These are phyloP conservation scores for Penicillium sp. DNA, from an alignment of 2,329 filamentous ascomycete species.

Conservation along the genomic window DNA sequence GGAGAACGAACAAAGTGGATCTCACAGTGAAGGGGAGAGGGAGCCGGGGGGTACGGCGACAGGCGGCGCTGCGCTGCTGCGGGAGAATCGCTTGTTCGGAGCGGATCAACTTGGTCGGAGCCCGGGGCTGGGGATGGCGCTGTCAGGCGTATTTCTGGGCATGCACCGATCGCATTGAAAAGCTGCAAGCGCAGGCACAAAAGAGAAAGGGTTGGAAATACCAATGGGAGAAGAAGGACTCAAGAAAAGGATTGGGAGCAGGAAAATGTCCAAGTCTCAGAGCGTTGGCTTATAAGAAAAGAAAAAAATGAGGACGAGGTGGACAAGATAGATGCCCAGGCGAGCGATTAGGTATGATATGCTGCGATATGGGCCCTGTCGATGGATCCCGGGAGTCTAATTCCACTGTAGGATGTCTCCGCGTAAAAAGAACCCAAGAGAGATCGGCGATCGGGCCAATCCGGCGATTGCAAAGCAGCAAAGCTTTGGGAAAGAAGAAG, in stretches of 20 bases:
- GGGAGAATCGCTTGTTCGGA: constrained; percentile 41
- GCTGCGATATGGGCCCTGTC: constrained; percentile 1
- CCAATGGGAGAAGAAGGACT: constrained; percentile 1
- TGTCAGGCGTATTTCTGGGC: constrained; percentile 37
- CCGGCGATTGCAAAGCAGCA: constrained; percentile 4
- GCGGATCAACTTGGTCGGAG: constrained; percentile 34
- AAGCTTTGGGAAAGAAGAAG: background rate
- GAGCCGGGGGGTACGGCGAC: constrained; percentile 23
- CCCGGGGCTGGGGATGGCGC: constrained; percentile 35
- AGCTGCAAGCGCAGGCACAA: background rate
- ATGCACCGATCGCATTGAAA: constrained; percentile 23
- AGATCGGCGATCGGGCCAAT: constrained; percentile 16
- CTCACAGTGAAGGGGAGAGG: constrained; percentile 26
- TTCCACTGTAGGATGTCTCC: background rate
- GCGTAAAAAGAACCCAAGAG: background rate
- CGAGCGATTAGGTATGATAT: background rate
- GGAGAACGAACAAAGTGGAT: constrained; percentile 21
- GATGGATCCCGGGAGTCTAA: constrained; percentile 1
- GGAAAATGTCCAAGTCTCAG: too few relatives aligned
- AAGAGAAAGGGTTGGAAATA: constrained; percentile 5
- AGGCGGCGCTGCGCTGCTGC: constrained; percentile 21
- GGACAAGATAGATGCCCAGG: too few relatives aligned
- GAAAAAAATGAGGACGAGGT: too few relatives aligned
- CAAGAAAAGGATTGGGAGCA: constrained; percentile 1
- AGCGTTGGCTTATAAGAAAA: too few relatives aligned